Base-by-base conservation (phyloP, 208 protist genomes). In the Acanthamoeba quina region DNA sequence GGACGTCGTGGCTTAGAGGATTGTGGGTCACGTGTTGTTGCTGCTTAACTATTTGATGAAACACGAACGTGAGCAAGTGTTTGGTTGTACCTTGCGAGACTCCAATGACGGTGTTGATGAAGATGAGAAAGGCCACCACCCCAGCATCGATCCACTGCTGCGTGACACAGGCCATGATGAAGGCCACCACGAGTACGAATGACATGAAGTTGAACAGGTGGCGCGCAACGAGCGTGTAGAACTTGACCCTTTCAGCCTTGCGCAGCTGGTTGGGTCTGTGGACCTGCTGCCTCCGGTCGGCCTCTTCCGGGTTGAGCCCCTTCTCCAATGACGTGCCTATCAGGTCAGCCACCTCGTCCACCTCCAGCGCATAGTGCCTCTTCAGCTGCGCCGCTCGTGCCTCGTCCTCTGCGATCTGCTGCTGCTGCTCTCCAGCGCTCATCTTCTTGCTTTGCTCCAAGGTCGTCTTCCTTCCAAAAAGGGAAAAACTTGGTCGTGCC, bases 161-260 rank as follows among this genome's bases (percentile, higher is more conserved):
- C 2, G 85, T 91, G 1, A 72, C 52, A 5, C 31, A 72, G 41
- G 85, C 85, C 62, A 91, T 64, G 34, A 91, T 19, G 31, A 91
- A 91, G 60, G 85, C 85, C 1, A 56, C 85, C 3, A 91, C 49
- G 5, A 91, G 85, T 1, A 91, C 85, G 24, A 91, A 91, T 29
- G 56, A 72, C 85, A 91, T 91, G n/a, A 91, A 91, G 54, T 91
- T 91, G 85, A 91, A 91, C 24, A 91, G 29, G 85, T 91, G 85
- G 31, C 37, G 52, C 15, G 13, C 11, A 15, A 91, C 56, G 7
- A 91, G 17, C 41, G 7, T 10, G n/a, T 91, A 70, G 60, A 91
- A 72, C 85, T 91, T 91, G 58, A 91, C 60, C 5, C 62, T 37
- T 34, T 70, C 85, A 2, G 31, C 0, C 62, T 64, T 47, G 31